These are phyloP conservation scores for Alternaria triticimaculans DNA, from an alignment of 2,329 filamentous ascomycete genomes.

Conservation along the genomic window DNA sequence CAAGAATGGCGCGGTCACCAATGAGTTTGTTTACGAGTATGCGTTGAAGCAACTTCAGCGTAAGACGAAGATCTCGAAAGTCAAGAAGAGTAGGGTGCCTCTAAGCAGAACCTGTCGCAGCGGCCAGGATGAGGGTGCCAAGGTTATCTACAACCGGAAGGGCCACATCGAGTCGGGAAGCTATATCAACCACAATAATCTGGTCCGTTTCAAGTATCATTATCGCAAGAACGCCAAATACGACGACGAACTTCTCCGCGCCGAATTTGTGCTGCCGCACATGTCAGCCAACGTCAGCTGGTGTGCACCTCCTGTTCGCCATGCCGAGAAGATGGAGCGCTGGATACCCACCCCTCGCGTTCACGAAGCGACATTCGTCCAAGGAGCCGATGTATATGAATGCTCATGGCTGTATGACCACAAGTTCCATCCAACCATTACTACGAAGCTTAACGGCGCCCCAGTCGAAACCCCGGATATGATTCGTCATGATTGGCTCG, in stretches of 20 bases:
- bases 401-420: conserved; percentile 54
- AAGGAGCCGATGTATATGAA: conserved; percentile 61
- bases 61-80: conserved; percentile 49
- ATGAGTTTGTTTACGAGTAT: conserved; percentile 61
- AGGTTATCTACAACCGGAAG: conserved; percentile 60
- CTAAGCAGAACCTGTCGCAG: conserved; percentile 53
- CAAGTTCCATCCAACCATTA: conserved; percentile 49
- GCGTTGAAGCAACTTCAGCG: conserved; percentile 35
- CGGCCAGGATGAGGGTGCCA: conserved; percentile 55
- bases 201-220: conserved; percentile 62
- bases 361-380: conserved; percentile 62
- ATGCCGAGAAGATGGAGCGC: conserved; percentile 59
- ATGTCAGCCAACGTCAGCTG: conserved; percentile 62
- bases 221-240: conserved; percentile 62
- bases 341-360: conserved; percentile 64
- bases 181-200: conserved; percentile 60
- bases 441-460: conserved; percentile 57
- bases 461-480: conserved; percentile 61
- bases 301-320: conserved; percentile 59
- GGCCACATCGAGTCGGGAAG: conserved; percentile 62
- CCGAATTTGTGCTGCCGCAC: conserved; percentile 61
- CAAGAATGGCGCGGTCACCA: conserved; percentile 51
- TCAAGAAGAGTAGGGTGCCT: conserved; percentile 46
- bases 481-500: conserved; percentile 57
- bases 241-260: conserved; percentile 62